These are phyloP conservation scores for Avicennia marina DNA, from an alignment of 257 asterid genomes.

Conservation along the genomic window DNA sequence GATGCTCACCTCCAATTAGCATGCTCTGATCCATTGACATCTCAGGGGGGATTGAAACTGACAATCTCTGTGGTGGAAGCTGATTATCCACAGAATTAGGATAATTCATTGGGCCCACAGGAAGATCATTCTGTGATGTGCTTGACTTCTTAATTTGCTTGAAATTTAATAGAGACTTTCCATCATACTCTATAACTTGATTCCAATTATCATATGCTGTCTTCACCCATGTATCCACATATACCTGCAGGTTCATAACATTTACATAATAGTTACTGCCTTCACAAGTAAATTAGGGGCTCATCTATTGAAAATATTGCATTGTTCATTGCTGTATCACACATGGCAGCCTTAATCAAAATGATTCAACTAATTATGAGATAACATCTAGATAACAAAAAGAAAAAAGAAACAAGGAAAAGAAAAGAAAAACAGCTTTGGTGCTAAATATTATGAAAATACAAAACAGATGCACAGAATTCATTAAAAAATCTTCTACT, in stretches of 20 bases:
- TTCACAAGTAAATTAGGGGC: background rate
- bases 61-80: constrained; percentile 46
- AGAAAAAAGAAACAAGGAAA: too few species aligned
- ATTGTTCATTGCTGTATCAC: background rate
- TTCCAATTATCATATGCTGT: constrained; percentile 94
- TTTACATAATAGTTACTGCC: constrained; percentile 3
- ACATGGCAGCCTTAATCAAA: background rate
- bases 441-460: background rate
- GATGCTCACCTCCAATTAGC: constrained; percentile 63
- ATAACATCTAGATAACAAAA: too few species aligned
- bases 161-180: constrained; percentile 66
- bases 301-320: background rate
- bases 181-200: constrained; percentile 93
- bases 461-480: background rate
- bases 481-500: background rate
- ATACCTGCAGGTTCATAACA: constrained; percentile 41
- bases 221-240: constrained; percentile 80
- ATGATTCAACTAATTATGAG: background rate
- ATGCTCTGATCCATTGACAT: constrained; percentile 45
- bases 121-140: constrained; percentile 41
- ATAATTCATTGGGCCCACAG: constrained; percentile 52
- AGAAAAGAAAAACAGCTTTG: too few species aligned
- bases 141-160: constrained; percentile 53
- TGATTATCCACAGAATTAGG: constrained; percentile 57
- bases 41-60: constrained; percentile 43